These are phyloP conservation scores for Brasenia schreberi DNA, from an alignment of 164 flowering plant species.

Conservation along the genomic window DNA sequence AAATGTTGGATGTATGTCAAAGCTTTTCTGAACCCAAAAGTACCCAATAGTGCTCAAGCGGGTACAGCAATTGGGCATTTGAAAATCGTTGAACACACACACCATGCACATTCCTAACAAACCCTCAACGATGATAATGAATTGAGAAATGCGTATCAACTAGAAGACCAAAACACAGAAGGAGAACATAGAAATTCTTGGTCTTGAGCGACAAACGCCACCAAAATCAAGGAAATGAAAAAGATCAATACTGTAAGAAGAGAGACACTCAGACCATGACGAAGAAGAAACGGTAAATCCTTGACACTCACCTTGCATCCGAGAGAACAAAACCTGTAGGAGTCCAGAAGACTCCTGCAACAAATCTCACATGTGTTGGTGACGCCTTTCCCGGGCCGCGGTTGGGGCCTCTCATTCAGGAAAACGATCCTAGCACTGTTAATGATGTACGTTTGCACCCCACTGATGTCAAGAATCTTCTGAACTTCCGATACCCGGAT, in stretches of 20 bases:
- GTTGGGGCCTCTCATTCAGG: conserved; percentile 66
- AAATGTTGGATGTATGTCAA: too few species aligned
- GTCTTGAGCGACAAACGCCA: not conserved
- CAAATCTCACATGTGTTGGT: conserved; percentile 72
- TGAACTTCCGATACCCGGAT: conserved; percentile 66
- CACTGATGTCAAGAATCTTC: conserved; percentile 46
- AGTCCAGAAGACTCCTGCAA: conserved; percentile 53
- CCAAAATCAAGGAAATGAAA: not conserved
- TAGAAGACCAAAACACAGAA: not conserved
- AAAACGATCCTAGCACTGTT: conserved; percentile 77
- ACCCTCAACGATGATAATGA: too few species aligned
- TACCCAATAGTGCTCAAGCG: too few species aligned
- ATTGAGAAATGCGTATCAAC: too few species aligned
- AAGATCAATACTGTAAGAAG: not conserved
- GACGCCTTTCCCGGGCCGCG: conserved; percentile 68
- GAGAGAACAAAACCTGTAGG: conserved; percentile 69
- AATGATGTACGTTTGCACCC: conserved; percentile 63
- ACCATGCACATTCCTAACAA: too few species aligned
- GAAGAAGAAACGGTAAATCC: not conserved
- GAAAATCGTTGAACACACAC: too few species aligned
- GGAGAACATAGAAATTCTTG: not conserved
- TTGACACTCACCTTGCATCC: conserved; percentile 51
- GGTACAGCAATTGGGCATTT: too few species aligned
- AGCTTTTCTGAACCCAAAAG: too few species aligned
- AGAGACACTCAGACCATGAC: not conserved